Conservation (phyloP, 371 early-diverging fungal genomes). For the Mortierella sp. region DNA sequence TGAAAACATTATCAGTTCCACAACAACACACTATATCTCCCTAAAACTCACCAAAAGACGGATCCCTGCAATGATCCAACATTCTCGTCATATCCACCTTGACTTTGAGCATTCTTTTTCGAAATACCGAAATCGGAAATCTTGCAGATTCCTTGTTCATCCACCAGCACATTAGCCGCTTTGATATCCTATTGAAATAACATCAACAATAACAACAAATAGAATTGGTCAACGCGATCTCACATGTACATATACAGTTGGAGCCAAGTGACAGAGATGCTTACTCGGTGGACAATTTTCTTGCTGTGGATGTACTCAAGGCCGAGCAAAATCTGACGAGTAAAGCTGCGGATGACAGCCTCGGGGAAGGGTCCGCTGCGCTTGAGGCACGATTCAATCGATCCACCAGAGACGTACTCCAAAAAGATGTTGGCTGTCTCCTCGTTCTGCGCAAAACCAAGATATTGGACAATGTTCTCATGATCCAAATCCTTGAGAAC, state of each 20-base stretch:
- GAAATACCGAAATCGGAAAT: conserved; percentile 99
- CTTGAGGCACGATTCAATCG: conserved; percentile 77
- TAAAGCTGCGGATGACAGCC: conserved; percentile 82
- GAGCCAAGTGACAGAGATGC: background rate
- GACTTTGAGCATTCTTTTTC: conserved; percentile 76
- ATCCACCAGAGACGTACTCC: conserved; percentile 93
- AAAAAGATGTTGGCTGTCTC: conserved; percentile 88
- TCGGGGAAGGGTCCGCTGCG: conserved; percentile 85
- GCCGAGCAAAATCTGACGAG: conserved; percentile 88
- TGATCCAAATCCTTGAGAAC: conserved; percentile 88
- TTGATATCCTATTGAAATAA: conserved; percentile 84
- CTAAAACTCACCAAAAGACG: conserved; percentile 77
- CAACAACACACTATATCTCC: too few relatives aligned
- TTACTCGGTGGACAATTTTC: conserved; percentile 91
- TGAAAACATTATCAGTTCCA: background rate
- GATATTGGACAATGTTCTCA: conserved; percentile 87
- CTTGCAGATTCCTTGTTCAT: conserved; percentile 91
- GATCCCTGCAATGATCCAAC: conserved; percentile 73
- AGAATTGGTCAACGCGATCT: background rate
- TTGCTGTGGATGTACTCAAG: conserved; percentile 93
- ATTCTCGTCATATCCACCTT: conserved; percentile 55
- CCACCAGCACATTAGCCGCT: conserved; percentile 92
- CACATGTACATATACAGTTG: too few relatives aligned
- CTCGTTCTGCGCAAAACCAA: conserved; percentile 77
- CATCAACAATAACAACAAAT: background rate